phyloP scores from a whole-genome alignment of 2,329 filamentous ascomycete genomes.

The Fusarium coffeatum region DNA sequence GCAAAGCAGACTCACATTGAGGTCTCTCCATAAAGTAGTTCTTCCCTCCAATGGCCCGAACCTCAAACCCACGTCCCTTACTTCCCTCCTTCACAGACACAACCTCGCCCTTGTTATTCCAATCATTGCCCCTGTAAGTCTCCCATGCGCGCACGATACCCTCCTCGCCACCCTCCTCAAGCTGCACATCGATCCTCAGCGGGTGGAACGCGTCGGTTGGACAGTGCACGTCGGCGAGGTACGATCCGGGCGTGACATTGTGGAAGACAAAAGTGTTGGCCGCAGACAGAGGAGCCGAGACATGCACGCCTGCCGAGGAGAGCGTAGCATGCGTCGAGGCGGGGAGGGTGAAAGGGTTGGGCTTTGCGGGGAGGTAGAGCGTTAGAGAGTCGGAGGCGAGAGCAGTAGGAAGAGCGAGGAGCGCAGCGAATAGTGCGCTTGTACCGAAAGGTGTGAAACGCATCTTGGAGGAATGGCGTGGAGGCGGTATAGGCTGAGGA shows the following conservation, averaged over 20 bases:
- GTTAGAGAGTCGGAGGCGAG: constrained; percentile 53
- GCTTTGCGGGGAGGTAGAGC: constrained; percentile 60
- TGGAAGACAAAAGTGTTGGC: constrained; percentile 80
- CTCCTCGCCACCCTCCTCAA: constrained; percentile 42
- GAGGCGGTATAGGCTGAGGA: background rate
- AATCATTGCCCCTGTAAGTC: constrained; percentile 89
- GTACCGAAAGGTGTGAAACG: constrained; percentile 50
- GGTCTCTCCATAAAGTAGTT: constrained; percentile 81
- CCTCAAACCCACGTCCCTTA: constrained; percentile 64
- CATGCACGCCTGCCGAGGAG: constrained; percentile 53
- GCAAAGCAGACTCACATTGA: constrained; percentile 70
- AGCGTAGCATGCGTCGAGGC: constrained; percentile 75
- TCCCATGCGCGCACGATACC: constrained; percentile 76
- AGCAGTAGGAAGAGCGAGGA: constrained; percentile 51
- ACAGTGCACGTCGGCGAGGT: constrained; percentile 84
- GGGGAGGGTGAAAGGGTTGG: constrained; percentile 67
- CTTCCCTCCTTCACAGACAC: constrained; percentile 56
- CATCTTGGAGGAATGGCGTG: constrained; percentile 46
- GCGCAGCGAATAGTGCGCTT: constrained; percentile 51
- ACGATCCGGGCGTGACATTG: constrained; percentile 77
- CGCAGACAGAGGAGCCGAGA: constrained; percentile 72
- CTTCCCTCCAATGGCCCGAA: constrained; percentile 72
- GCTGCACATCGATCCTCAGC: constrained; percentile 78
- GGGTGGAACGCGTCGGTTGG: constrained; percentile 80
- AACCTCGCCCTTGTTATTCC: constrained; percentile 83